Percentiles rank a stretch among this genome's conserved stretches.
phyloP scores from a whole-genome alignment of 305 asterid species.

The Fraxinus latifolia region DNA sequence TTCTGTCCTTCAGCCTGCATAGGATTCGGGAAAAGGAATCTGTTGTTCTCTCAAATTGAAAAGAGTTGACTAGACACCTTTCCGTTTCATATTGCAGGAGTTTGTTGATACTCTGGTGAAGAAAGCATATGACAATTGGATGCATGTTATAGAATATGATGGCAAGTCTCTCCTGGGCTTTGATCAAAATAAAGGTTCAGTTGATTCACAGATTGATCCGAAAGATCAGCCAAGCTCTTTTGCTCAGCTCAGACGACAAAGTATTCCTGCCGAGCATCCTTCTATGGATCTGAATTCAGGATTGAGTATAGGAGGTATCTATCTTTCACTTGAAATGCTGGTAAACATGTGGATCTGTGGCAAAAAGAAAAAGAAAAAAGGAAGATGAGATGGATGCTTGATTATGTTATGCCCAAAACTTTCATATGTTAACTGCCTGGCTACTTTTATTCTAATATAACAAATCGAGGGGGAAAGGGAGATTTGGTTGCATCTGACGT shows the following conservation, averaged over 20 bases:
- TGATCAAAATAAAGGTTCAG: conserved; percentile 45
- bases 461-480: neutral
- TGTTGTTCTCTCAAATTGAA: neutral
- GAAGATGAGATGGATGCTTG: neutral
- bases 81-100: conserved; percentile 39
- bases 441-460: neutral
- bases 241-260: conserved; percentile 52
- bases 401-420: neutral
- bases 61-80: neutral
- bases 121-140: conserved; percentile 79
- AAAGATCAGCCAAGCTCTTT: conserved; percentile 45
- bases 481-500: neutral
- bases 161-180: conserved; percentile 66
- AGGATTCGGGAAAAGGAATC: neutral
- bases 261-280: conserved; percentile 58
- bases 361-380: neutral
- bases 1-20: neutral
- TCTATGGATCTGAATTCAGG: conserved; percentile 41
- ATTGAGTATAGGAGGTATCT: conserved; percentile 59
- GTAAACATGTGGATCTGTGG: neutral
- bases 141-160: conserved; percentile 63
- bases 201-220: conserved; percentile 38
- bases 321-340: neutral
- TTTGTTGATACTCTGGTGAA: conserved; percentile 61
- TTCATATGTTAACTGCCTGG: neutral